Evolutionary conservation across 2,329 filamentous ascomycete species (phyloP), one percentile per base, ranked within the genome.

Genomic region (Westerdykella ornata): DNA sequence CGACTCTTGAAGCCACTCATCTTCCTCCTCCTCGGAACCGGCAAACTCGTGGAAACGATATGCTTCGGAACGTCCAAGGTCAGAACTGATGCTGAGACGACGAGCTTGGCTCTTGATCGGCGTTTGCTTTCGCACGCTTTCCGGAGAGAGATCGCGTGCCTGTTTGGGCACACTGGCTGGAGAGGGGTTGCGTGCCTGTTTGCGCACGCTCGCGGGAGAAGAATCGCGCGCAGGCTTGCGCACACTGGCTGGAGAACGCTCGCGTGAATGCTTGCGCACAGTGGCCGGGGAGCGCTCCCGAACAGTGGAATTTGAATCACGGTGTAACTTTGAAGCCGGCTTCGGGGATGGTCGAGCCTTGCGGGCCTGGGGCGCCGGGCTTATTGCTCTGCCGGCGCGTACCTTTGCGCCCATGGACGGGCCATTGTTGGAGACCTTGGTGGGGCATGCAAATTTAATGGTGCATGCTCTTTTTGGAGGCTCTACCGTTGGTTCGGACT

Each of bases 21-120:
- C 89, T 47, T 92, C 85, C 44, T 87, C 80, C 31, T 84, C 86
- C 44, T 86, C 80, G 37, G 86, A 88, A 60, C 84, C 88, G 33
- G 87, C 90, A 63, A 97, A 97, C 57, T 95, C 90, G 62, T 96
- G 87, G 60, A 96, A 97, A 37, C 73, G 68, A 34, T 67, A 70
- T n/a, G 72, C 71, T 55, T 74, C 71, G 71, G 80, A 60, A 70
- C 80, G 63, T 43, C 66, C 67, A 30, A 71, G 59, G 38, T 72
- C 68, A 15, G 65, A 61, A 40, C 65, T 60, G 38, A 56, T 48
- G 44, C 61, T 65, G 38, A 63, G 51, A 30, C 65, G 60, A 17
- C 64, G 61, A 37, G 57, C 49, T 35, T 60, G 60, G 36, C 59
- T 57, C 28, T 53, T 48, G 15, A 52, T 49, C 9, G 57, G 56